Percentiles rank a stretch among this genome's conserved stretches.
phyloP scores from a whole-genome alignment of 1,284 basidiomycete genomes.

The Coniferiporia sulphurascens region DNA sequence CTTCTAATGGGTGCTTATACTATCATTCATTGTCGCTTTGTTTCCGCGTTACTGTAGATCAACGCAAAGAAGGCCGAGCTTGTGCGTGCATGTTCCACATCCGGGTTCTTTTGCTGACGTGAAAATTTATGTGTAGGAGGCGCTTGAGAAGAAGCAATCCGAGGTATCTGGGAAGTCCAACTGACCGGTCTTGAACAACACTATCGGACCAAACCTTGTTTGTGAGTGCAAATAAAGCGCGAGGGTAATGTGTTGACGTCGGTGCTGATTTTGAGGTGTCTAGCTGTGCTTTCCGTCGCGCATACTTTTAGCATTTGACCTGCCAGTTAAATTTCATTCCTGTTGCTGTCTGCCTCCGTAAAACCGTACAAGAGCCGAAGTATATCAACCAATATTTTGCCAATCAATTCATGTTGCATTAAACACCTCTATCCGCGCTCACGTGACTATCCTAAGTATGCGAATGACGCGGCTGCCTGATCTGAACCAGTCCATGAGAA shows the following conservation, averaged over 20 bases:
- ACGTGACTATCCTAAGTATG: too few species aligned
- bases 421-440: too few species aligned
- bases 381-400: too few species aligned
- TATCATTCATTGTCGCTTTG: constrained; percentile 2
- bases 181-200: not conserved
- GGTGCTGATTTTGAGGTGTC: too few species aligned
- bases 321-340: too few species aligned
- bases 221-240: not conserved
- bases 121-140: constrained; percentile 23
- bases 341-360: too few species aligned
- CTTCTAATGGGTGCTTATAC: not conserved
- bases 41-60: constrained; percentile 35
- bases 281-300: too few species aligned
- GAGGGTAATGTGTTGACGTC: not conserved
- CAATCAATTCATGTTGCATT: too few species aligned
- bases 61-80: constrained; percentile 54
- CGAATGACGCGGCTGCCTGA: not conserved
- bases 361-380: too few species aligned
- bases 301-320: too few species aligned
- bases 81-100: constrained; percentile 32
- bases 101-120: constrained; percentile 8
- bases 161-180: constrained; percentile 22
- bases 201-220: not conserved
- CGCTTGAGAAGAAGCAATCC: constrained; percentile 36
- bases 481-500: not conserved